These are phyloP conservation scores for Nakaseomyces uthaithaninus DNA, from an alignment of 1,139 yeast species.

Conservation along the genomic window DNA sequence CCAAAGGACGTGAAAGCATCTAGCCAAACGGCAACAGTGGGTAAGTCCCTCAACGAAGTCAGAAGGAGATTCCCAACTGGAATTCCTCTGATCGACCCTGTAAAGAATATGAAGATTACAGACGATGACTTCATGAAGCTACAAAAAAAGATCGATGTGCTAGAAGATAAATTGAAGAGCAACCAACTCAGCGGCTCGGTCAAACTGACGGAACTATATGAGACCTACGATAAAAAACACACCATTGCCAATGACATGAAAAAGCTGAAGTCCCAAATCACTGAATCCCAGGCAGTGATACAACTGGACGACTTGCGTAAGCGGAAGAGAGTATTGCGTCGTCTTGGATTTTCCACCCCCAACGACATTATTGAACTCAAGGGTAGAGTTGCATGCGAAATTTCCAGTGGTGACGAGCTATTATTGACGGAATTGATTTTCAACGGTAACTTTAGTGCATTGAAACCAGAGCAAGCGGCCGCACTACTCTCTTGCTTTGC, in stretches of 20 bases:
- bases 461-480: conserved; percentile 85
- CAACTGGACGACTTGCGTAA: conserved; percentile 90
- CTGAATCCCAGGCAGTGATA: conserved; percentile 81
- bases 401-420: conserved; percentile 89
- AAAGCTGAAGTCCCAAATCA: conserved; percentile 52
- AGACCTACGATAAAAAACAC: conserved; percentile 57
- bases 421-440: conserved; percentile 83
- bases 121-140: conserved; percentile 68
- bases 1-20: conserved; percentile 72
- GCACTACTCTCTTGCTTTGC: conserved; percentile 90
- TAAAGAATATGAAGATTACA: conserved; percentile 82
- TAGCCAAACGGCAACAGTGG: conserved; percentile 63
- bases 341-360: conserved; percentile 72
- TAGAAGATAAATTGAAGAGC: conserved; percentile 61
- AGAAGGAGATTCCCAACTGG: conserved; percentile 83
- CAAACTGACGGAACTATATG: conserved; percentile 53
- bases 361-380: conserved; percentile 86
- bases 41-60: conserved; percentile 72
- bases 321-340: conserved; percentile 82
- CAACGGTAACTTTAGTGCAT: conserved; percentile 87
- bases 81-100: conserved; percentile 80
- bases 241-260: conserved; percentile 55
- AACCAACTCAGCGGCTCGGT: conserved; percentile 68
- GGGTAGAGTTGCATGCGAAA: conserved; percentile 95
- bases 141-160: conserved; percentile 68